These are phyloP conservation scores for Raphidocelis subcapitata DNA, from an alignment of 139 green algal species.

Conservation along the genomic window DNA sequence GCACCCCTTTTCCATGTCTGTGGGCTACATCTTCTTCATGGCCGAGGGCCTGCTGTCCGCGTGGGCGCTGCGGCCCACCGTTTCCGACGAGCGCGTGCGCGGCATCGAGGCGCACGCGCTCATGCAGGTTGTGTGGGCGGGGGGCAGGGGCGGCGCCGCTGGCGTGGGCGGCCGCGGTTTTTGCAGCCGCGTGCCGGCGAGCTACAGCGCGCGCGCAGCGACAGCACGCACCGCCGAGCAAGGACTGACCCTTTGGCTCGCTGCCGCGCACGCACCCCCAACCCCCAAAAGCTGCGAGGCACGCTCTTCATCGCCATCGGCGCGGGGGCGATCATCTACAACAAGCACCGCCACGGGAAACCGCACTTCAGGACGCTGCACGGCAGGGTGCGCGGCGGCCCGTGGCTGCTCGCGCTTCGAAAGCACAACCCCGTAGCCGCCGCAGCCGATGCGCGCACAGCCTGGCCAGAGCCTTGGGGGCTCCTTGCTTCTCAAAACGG, in stretches of 20 bases:
- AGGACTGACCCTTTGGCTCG: too few relatives aligned
- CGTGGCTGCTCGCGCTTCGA: too few relatives aligned
- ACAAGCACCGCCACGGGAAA: constrained; percentile 49
- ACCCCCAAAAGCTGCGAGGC: constrained; percentile 12
- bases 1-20: constrained; percentile 47
- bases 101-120: constrained; percentile 42
- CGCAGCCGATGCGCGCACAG: background rate
- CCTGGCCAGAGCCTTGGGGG: background rate
- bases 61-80: constrained; percentile 23
- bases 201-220: too few relatives aligned
- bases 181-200: too few relatives aligned
- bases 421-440: background rate
- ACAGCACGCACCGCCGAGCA: too few relatives aligned
- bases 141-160: too few relatives aligned
- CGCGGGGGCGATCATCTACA: constrained; percentile 59
- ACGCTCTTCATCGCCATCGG: constrained; percentile 40
- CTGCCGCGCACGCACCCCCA: too few relatives aligned
- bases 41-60: constrained; percentile 31
- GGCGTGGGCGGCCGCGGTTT: background rate
- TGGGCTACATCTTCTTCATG: constrained; percentile 50
- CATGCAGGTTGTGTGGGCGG: constrained; percentile 26
- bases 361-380: constrained; percentile 40
- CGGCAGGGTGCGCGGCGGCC: constrained; percentile 22
- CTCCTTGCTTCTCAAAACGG: background rate
- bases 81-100: constrained; percentile 32